Conservation (phyloP, 2,329 filamentous ascomycete species). For the Epichloe brachyelytri region DNA sequence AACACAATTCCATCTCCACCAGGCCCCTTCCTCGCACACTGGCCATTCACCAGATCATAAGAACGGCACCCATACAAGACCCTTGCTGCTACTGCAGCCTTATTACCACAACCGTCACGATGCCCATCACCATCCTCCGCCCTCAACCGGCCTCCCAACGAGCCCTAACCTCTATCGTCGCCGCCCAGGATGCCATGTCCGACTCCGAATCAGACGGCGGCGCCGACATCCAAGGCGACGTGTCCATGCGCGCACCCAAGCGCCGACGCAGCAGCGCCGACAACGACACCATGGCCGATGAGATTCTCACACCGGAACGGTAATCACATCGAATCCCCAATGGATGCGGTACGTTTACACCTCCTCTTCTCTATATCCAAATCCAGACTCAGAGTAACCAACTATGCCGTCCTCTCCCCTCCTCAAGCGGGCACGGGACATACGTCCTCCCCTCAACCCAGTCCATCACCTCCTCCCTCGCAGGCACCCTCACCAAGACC, state of each 20-base stretch:
- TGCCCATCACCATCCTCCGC: slow-evolving; percentile 37
- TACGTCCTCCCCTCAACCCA: slow-evolving; percentile 51
- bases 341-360: slow-evolving; percentile 63
- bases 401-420: not conserved
- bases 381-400: not conserved
- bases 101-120: slow-evolving; percentile 10
- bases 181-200: slow-evolving; percentile 22
- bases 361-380: not conserved
- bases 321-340: slow-evolving; percentile 83
- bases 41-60: not conserved
- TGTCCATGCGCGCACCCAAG: slow-evolving; percentile 31
- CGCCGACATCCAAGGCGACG: slow-evolving; percentile 30
- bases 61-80: not conserved
- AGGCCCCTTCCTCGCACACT: not conserved
- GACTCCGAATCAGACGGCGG: slow-evolving; percentile 33
- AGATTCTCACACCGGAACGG: slow-evolving; percentile 75
- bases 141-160: slow-evolving; percentile 22
- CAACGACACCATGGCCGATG: slow-evolving; percentile 19
- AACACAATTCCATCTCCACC: not conserved
- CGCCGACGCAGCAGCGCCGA: slow-evolving; percentile 19
- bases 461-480: slow-evolving; percentile 77
- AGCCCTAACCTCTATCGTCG: slow-evolving; percentile 10
- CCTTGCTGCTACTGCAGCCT: not conserved
- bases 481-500: slow-evolving; percentile 79
- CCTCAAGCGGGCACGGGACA: slow-evolving; percentile 74